Conservation (phyloP, 106 monocot species). For the Dendrobium nobile region DNA sequence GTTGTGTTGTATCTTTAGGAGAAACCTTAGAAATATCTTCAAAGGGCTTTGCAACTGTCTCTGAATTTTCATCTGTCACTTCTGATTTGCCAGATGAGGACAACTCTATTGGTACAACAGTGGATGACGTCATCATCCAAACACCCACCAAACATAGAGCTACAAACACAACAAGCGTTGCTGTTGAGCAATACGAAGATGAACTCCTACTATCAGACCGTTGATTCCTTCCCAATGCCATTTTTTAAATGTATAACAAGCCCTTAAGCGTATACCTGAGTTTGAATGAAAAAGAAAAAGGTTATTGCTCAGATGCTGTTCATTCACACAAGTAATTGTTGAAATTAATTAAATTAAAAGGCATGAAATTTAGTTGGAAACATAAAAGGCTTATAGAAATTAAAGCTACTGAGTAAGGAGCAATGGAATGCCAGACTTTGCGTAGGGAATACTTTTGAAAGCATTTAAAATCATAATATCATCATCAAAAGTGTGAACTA, state of each 20-base stretch:
- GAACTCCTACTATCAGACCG: conserved; percentile 59
- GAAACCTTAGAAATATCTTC: conserved; percentile 29
- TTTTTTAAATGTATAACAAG: conserved; percentile 22
- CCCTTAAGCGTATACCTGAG: neutral
- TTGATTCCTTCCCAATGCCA: conserved; percentile 58
- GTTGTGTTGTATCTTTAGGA: conserved; percentile 20
- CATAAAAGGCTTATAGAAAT: neutral
- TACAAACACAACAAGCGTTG: conserved; percentile 58
- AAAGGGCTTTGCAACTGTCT: conserved; percentile 18
- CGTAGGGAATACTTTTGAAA: neutral
- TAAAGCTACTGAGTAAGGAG: neutral
- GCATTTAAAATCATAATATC: neutral
- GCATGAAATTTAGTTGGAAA: neutral
- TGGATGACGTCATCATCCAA: conserved; percentile 91
- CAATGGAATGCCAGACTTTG: neutral
- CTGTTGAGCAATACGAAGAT: conserved; percentile 59
- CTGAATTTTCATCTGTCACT: conserved; percentile 14
- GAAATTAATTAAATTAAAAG: neutral
- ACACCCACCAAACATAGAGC: conserved; percentile 78
- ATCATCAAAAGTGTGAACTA: neutral
- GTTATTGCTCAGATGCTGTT: neutral
- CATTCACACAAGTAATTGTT: neutral
- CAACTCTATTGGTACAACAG: conserved; percentile 40
- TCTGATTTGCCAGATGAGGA: conserved; percentile 34
- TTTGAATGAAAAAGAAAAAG: conserved; percentile 2